These are phyloP conservation scores for Lecanoromycetidae sp. DNA, from an alignment of 2,329 filamentous ascomycete genomes.

Conservation along the genomic window DNA sequence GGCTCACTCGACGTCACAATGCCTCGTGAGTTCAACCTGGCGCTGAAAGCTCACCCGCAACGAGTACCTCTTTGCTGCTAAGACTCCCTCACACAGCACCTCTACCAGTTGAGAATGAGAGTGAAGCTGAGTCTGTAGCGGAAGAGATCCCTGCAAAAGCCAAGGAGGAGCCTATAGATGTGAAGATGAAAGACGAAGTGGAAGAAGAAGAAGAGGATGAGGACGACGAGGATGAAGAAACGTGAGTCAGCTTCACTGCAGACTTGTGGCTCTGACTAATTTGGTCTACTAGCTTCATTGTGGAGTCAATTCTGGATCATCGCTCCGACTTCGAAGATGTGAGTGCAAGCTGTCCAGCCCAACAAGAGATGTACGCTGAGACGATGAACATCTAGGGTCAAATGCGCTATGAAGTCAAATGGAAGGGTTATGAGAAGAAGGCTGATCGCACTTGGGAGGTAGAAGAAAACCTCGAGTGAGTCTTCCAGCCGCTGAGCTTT, in stretches of 20 bases:
- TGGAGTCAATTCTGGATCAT: slow-evolving; percentile 16
- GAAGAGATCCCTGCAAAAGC: slow-evolving; percentile 12
- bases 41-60: neutral
- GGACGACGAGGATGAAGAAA: slow-evolving; percentile 7
- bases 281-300: slow-evolving; percentile 14
- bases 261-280: neutral
- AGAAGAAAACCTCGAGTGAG: slow-evolving; percentile 33
- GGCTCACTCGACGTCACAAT: slow-evolving; percentile 19
- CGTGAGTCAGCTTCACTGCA: neutral
- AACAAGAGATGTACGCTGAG: neutral
- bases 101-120: slow-evolving; percentile 19
- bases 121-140: slow-evolving; percentile 20
- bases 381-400: slow-evolving; percentile 22
- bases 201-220: slow-evolving; percentile 27
- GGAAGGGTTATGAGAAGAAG: slow-evolving; percentile 34
- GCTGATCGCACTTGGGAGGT: slow-evolving; percentile 36
- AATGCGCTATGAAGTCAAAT: slow-evolving; percentile 34
- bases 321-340: slow-evolving; percentile 18
- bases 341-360: neutral
- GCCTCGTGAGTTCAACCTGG: slow-evolving; percentile 29
- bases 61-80: too few species aligned
- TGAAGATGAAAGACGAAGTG: slow-evolving; percentile 24
- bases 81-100: slow-evolving; percentile 10
- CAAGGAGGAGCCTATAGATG: slow-evolving; percentile 17
- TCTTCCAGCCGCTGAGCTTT: too few species aligned